Base-by-base conservation (phyloP, 192 early-diverging fungal genomes). In the Gigaspora rosea region DNA sequence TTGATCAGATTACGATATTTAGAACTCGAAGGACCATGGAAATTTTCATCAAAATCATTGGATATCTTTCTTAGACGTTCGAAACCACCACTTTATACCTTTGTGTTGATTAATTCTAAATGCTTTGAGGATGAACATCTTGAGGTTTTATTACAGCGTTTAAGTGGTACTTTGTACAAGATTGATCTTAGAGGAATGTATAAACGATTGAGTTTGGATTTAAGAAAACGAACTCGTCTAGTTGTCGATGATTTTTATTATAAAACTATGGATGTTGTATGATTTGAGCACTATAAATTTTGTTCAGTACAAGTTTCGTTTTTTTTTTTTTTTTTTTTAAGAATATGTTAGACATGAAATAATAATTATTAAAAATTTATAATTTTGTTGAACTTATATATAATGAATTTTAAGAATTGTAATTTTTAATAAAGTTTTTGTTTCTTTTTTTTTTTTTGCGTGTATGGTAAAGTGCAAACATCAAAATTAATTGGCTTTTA, bases 81-180 rank as follows among this genome's bases (percentile, higher is more conserved):
- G n/a, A 33, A 66, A 47, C 64, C 64, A 22, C 36, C 36, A 47
- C 64, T 66, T 66, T 47, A 33, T 7, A 66, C 64, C 18, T 47
- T 66, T 10, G 16, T 46, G n/a, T 66, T 66, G 18, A n/a, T n/a
- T n/a, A n/a, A 66, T n/a, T 47, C 33, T 47, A 66, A 33, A n/a
- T 66, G 64, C 10, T 66, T 66, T 66, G 64, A 66, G 47, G 64
- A 66, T 66, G 16, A 33, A n/a, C 64, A 66, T 46, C 64, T 66
- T 66, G 36, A 66, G 18, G 64, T 66, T 66, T 66, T 66, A 66
- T 22, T 66, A 10, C 4, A n/a, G 2, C n/a, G 18, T 47, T 20
- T 66, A 41, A 33, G 41, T 18, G 64, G 64, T 7, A 35, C 46
- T 11, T 66, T 66, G 16, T n/a, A 33, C 3, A 66, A 33, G 15